Base-by-base conservation (phyloP, 2,329 filamentous ascomycete species). In the Cercospora canescens region DNA sequence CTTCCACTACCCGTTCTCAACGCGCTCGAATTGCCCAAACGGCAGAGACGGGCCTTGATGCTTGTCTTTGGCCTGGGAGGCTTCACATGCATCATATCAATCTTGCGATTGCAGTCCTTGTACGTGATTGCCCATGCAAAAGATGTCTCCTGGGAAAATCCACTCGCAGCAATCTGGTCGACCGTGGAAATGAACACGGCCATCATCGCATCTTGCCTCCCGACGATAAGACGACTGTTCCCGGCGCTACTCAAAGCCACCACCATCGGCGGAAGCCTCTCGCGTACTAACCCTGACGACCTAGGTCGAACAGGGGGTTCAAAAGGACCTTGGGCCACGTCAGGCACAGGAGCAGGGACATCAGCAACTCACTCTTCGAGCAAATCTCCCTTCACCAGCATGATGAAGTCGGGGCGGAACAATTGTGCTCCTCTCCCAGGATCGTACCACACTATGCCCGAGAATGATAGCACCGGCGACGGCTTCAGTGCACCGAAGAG, bases 131-230 rank as follows among this genome's bases (percentile, higher is more conserved):
- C 73, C 12, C 50, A 64, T 41, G 55, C 65, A 6, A 68, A 62
- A 6, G 75, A 77, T 61, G 66, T 74, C 3, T 72, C 66, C 60
- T 76, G 72, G 70, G 67, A 77, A 64, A 77, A 77, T 60, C 71
- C 72, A 4, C 69, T 75, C 5, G 72, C 74, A 2, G 75, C 76
- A n/a, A 75, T 77, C 30, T 80, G 78, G 78, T 75, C 73, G 18
- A 68, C 58, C 3, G 59, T 79, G 11, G 78, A 80, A 67, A 70
- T 76, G 66, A 78, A 78, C 67, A 73, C 73, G 21, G 76, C 73
- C 28, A 77, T 80, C 35, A 70, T 78, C 34, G 78, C 75, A 63
- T 76, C 74, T 28, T 79, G 74, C 60, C 72, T 79, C 11, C 78
- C 77, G 4, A 77, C 77, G n/a, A 69, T 77, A n/a, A 80, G 55